Evolutionary conservation across 2,329 filamentous ascomycete genomes (phyloP), one percentile per base, ranked within the genome.

Genomic region (Colletotrichum spaethianum): DNA sequence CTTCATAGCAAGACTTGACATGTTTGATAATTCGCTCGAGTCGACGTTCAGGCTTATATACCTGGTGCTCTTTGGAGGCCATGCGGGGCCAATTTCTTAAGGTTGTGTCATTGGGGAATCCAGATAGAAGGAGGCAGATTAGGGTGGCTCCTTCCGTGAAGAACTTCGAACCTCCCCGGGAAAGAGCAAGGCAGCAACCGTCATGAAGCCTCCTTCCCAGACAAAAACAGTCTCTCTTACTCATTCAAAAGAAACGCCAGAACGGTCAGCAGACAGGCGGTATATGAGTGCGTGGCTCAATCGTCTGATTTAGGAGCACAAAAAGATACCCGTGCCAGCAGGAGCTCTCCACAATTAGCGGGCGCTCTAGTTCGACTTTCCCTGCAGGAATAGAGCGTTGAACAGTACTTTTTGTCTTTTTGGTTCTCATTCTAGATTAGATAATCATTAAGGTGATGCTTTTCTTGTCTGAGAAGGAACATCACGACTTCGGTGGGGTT

Each of bases 361-460:
- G 36, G 55, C 55, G 55, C 55, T 59, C 36, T 59, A 40, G 55
- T 59, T 59, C 55, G 55, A 59, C 16, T 23, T 23, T 23, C 55
- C 55, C n/a, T 42, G 55, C 55, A 59, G 55, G 36, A 38, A 59
- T 42, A 59, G 55, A 59, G 55, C 36, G 55, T 59, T 59, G 55
- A 59, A 59, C 55, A 59, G 36, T 12, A 36, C 23, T 23, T 56
- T 18, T 26, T 42, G 1, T 42, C n/a, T 59, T 57, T n/a, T 28
- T 26, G 26, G 5, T 42, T 12, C 2, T 7, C 1, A 8, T 6
- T 20, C 26, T 28, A 2, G 7, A 26, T 42, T 14, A 26, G 6
- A 20, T 20, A 18, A 26, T 36, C 23, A 2, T 23, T 18, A 11
- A 26, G n/a, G 26, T 12, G 33, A 18, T 38, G 2, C 6, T 4